phyloP scores from a whole-genome alignment of 306 rosid genomes.

The Sindora glabra region DNA sequence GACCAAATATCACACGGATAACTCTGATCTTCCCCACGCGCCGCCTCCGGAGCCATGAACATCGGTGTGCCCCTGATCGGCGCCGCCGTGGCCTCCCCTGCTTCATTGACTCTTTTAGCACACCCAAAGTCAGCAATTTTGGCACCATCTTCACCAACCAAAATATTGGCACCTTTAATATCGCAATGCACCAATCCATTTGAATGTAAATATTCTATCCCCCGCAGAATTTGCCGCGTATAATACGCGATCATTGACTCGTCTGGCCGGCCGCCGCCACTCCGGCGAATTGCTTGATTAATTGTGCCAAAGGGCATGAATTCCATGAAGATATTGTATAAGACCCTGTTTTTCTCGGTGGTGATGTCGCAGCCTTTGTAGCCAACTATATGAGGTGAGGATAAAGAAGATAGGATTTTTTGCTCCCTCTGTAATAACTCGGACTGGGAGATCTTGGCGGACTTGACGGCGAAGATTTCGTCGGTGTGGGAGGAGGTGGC shows the following conservation, averaged over 20 bases:
- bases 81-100: background rate
- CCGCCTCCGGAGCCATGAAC: conserved; percentile 92
- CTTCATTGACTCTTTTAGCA: conserved; percentile 32
- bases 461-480: conserved; percentile 56
- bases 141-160: conserved; percentile 47
- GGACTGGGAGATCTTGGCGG: conserved; percentile 44
- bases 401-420: conserved; percentile 46
- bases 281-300: conserved; percentile 20
- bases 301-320: conserved; percentile 48
- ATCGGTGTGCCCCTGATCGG: conserved; percentile 64
- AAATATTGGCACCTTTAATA: conserved; percentile 67
- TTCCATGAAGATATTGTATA: conserved; percentile 80
- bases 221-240: conserved; percentile 36
- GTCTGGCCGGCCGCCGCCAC: conserved; percentile 27
- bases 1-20: conserved; percentile 75
- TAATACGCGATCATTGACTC: conserved; percentile 30
- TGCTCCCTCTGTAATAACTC: conserved; percentile 51
- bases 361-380: conserved; percentile 59
- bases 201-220: conserved; percentile 66
- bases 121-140: conserved; percentile 88
- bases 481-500: conserved; percentile 33
- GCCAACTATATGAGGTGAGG: conserved; percentile 45
- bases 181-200: conserved; percentile 80
- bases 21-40: conserved; percentile 75
- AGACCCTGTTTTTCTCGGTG: conserved; percentile 32